Evolutionary conservation across 2,329 filamentous ascomycete species (phyloP).

Genomic region (Amphichorda felina): DNA sequence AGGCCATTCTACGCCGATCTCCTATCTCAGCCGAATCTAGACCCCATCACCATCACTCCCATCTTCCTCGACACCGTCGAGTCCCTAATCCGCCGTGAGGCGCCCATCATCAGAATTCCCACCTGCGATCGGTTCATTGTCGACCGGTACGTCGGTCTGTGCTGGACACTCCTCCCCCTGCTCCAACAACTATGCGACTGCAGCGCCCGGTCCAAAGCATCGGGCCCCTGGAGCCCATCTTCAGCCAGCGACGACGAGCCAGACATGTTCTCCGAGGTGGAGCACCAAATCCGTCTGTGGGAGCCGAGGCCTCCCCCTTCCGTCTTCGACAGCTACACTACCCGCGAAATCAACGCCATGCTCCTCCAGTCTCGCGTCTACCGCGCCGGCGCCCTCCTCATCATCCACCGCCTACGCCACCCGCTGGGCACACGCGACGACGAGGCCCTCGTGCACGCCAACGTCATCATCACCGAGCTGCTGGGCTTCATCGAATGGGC

Average conservation of each 20-base stretch:
- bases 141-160: constrained; percentile 6
- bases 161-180: constrained; percentile 4
- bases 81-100: constrained; percentile 6
- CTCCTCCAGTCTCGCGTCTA: constrained; percentile 6
- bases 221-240: not conserved
- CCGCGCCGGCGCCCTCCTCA: constrained; percentile 5
- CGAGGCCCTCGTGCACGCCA: constrained; percentile 1
- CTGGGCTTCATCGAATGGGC: constrained; percentile 1
- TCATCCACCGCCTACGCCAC: constrained; percentile 7
- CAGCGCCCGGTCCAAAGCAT: constrained; percentile 4
- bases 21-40: constrained; percentile 2
- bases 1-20: constrained; percentile 1
- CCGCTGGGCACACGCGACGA: constrained; percentile 7
- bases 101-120: constrained; percentile 4
- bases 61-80: constrained; percentile 7
- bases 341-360: constrained; percentile 4
- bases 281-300: constrained; percentile 5
- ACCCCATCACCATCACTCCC: constrained; percentile 6
- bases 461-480: constrained; percentile 5
- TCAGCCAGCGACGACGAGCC: not conserved
- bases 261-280: constrained; percentile 5
- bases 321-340: constrained; percentile 1
- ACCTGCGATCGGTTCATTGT: constrained; percentile 1
- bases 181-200: constrained; percentile 6
- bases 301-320: not conserved